Base-by-base conservation (phyloP, 163 green algal species). In the Scenedesmus sp. region DNA sequence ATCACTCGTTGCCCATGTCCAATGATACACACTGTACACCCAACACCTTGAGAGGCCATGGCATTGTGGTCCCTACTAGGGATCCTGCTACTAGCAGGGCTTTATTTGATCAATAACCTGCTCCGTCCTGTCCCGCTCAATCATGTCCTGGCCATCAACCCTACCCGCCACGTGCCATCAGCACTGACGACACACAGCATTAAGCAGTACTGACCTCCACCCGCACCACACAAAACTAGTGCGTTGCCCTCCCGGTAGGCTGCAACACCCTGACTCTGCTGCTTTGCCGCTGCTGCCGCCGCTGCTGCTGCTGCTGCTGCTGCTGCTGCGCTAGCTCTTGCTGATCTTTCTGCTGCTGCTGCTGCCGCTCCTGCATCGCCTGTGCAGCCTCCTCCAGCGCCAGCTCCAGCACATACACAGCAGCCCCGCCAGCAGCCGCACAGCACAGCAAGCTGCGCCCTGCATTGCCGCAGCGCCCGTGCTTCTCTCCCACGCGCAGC, bases 371-470 rank as follows among this genome's bases (percentile, higher is more conserved):
- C 70, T 73, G 52, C 67, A 67, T n/a, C n/a, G 62, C 10, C 77
- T 84, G 60, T 52, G 67, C 70, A 26, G 84, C 84, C 56, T 10
- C 82, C 59, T 83, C 90, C 55, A 91, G 46, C 81, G 91, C 93
- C 16, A 94, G 59, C 91, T 95, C 91, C 54, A 94, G 66, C 59
- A 94, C 77, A 79, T 86, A 88, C 73, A 95, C 93, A 15, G 88
- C 67, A 9, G 73, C n/a, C 5, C 88, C 92, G 26, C 84, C 83
- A 26, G 79, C 76, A 7, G 81, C 82, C 15, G 91, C 90, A 26
- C 83, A 90, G n/a, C 82, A 88, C 15, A 94, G 64, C 20, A 95
- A 67, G 46, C 55, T 89, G 57, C 92, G 90, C 20, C 93, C 88
- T 18, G 66, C 57, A 64, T 94, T 93, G 6, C 66, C 10, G 64